phyloP scores from a whole-genome alignment of 805 yeast species.

The Wickerhamiella kazuoi region DNA sequence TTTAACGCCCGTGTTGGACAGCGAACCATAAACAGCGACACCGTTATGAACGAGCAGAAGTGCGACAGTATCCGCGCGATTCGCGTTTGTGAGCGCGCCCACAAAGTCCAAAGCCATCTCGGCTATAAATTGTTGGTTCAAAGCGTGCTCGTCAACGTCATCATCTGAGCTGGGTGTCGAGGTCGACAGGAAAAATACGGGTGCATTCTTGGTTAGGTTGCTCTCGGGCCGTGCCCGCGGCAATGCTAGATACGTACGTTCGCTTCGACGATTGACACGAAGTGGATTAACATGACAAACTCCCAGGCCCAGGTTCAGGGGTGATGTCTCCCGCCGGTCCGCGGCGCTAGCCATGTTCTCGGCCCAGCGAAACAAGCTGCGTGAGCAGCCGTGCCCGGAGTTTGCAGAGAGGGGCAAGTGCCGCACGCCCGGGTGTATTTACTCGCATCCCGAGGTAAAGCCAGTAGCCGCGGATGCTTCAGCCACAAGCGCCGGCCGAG shows the following conservation, averaged over 20 bases:
- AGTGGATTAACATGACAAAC: constrained; percentile 5
- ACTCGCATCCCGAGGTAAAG: constrained; percentile 11
- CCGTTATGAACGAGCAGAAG: constrained; percentile 21
- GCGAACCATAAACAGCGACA: constrained; percentile 21
- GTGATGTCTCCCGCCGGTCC: no score
- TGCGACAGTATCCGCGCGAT: constrained; percentile 7
- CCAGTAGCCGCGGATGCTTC: not conserved
- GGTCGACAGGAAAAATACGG: not conserved
- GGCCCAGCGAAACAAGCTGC: constrained; percentile 4
- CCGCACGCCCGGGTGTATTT: constrained; percentile 18
- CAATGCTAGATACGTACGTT: constrained; percentile 8
- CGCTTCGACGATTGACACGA: constrained; percentile 14
- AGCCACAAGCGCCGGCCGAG: no score
- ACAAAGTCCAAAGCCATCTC: constrained; percentile 24
- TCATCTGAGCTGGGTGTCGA: not conserved
- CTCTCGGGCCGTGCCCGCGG: not conserved
- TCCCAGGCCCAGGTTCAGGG: no score
- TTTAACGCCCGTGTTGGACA: constrained; percentile 20
- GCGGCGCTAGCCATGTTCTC: no score
- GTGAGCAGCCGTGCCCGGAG: constrained; percentile 17
- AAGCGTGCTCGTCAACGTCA: not conserved
- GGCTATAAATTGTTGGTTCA: constrained; percentile 20
- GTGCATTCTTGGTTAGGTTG: not conserved
- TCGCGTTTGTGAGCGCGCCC: constrained; percentile 11
- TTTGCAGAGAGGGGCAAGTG: constrained; percentile 11